Percentiles rank a stretch among this genome's conserved stretches.
phyloP scores from a whole-genome alignment of 352 stramenopile species.

The Phytophthora litchii region DNA sequence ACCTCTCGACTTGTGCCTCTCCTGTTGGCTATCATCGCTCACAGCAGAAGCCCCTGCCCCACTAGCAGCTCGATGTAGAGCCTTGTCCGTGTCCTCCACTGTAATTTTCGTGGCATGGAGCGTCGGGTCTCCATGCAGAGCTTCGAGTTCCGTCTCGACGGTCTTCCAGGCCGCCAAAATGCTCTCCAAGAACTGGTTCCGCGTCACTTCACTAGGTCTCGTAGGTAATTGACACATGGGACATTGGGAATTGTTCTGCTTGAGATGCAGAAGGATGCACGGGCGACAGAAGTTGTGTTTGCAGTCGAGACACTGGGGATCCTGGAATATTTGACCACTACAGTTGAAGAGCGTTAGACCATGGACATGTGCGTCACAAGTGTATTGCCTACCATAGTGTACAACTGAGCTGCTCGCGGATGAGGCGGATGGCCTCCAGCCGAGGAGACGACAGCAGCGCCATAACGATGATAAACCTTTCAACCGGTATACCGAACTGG shows the following conservation, averaged over 20 bases:
- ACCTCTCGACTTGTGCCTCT: slow-evolving; percentile 33
- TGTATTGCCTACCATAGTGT: slow-evolving; percentile 63
- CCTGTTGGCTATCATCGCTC: slow-evolving; percentile 6
- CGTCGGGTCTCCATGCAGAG: slow-evolving; percentile 41
- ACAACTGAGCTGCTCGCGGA: slow-evolving; percentile 82
- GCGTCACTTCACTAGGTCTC: slow-evolving; percentile 76
- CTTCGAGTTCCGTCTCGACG: slow-evolving; percentile 67
- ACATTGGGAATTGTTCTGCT: slow-evolving; percentile 63
- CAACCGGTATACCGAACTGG: too few relatives aligned
- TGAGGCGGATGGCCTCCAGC: slow-evolving; percentile 67
- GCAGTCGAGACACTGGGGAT: slow-evolving; percentile 86
- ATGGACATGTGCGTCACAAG: background rate
- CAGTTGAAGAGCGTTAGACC: slow-evolving; percentile 10
- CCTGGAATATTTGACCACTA: slow-evolving; percentile 75
- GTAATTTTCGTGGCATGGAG: slow-evolving; percentile 39
- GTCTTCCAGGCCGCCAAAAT: slow-evolving; percentile 78
- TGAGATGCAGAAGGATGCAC: slow-evolving; percentile 75
- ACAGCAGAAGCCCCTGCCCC: background rate
- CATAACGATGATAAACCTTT: slow-evolving; percentile 47
- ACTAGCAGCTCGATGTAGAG: slow-evolving; percentile 32
- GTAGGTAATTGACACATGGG: slow-evolving; percentile 77
- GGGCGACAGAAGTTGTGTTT: slow-evolving; percentile 89
- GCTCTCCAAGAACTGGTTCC: slow-evolving; percentile 88
- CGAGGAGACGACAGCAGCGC: slow-evolving; percentile 62
- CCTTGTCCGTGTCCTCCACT: slow-evolving; percentile 40